phyloP scores from a whole-genome alignment of 306 rosid genomes.

The Biancaea sappan region DNA sequence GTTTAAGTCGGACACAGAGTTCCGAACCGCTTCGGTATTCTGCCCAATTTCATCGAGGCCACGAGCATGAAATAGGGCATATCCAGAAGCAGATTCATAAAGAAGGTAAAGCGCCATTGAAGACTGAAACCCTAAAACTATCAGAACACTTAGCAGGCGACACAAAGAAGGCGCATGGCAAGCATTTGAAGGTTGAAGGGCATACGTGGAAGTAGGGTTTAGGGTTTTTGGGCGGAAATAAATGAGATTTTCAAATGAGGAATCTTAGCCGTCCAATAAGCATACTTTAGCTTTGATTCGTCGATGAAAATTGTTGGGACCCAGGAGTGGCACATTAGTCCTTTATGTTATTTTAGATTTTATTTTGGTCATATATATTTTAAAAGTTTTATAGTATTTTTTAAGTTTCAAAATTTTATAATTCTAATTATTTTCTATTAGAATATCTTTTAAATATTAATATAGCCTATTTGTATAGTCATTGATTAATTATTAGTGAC shows the following conservation, averaged over 20 bases:
- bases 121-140: slow-evolving; percentile 22
- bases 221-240: slow-evolving; percentile 26
- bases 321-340: no score
- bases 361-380: no score
- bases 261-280: background rate
- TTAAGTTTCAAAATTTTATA: no score
- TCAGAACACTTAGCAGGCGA: slow-evolving; percentile 12
- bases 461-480: no score
- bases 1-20: slow-evolving; percentile 74
- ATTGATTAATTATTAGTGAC: no score
- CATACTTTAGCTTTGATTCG: background rate
- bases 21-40: slow-evolving; percentile 82
- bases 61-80: slow-evolving; percentile 68
- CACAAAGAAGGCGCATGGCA: background rate
- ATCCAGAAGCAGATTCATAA: slow-evolving; percentile 79
- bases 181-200: background rate
- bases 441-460: no score
- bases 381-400: no score
- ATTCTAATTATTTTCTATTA: no score
- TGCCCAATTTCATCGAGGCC: slow-evolving; percentile 93
- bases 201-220: slow-evolving; percentile 31
- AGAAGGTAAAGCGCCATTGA: slow-evolving; percentile 78
- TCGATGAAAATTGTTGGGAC: no score
- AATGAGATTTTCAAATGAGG: background rate
- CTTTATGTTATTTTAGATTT: no score